Base-by-base conservation (phyloP, 495 filamentous ascomycete species). In the Tuber brumale region DNA sequence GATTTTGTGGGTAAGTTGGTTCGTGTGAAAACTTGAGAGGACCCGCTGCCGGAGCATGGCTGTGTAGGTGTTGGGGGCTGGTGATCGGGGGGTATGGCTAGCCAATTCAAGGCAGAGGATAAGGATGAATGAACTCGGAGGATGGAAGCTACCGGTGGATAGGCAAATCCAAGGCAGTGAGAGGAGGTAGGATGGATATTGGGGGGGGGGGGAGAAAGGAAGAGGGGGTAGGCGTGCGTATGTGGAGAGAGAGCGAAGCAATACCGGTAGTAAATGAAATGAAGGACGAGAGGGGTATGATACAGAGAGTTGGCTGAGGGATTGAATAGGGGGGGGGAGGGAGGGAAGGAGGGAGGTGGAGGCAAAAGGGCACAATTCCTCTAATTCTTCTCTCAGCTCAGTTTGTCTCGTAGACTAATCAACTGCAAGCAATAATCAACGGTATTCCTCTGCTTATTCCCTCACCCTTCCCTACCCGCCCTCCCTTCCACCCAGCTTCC, bases 31-130 rank as follows among this genome's bases (percentile, higher is more conserved):
- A 35, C 69, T 39, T 23, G 41, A 79, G 77, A 80, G 76, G n/a
- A 43, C 37, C 42, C 71, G 73, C 73, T 71, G 78, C 48, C 78
- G 75, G 46, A 80, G 69, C 78, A 80, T 80, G 31, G 71, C 73
- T 66, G 4, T 7, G 16, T 14, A 12, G 1, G 5, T 66, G 27
- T 35, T 35, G 27, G 27, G 31, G 31, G 27, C 27, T 18, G 27
- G 57, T 35, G 31, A 66, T 19, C 12, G 27, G 57, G 27, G 27
- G 57, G 57, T 10, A 16, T 35, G 41, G 70, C 41, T 75, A 23
- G 43, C 14, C 6, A 18, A 37, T 72, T 73, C 18, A 44, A 61
- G 21, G 39, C 27, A 76, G 31, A 72, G 57, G 27, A 44, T 51
- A 41, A 37, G 51, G 18, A 39, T 12, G 19, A 44, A 78, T 43